Percentiles rank a stretch among this genome's conserved stretches.
These are phyloP conservation scores for Protomyces arabidopsidicola DNA, from an alignment of 1,139 yeast species.

Conservation along the genomic window DNA sequence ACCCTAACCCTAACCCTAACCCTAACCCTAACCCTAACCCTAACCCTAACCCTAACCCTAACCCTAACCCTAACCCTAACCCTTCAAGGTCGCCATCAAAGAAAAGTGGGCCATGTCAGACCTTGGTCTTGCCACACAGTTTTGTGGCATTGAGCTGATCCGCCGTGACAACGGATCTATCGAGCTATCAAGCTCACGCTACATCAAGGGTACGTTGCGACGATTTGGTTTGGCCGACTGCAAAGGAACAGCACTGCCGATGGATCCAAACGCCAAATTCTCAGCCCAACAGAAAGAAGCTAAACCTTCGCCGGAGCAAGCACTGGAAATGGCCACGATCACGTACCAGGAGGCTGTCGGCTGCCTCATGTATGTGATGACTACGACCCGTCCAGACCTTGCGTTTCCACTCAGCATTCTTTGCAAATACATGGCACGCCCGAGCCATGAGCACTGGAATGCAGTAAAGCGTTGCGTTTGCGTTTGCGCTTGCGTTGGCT, in stretches of 20 bases:
- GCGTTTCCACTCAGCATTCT: constrained; percentile 29
- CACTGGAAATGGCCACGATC: neutral
- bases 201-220: neutral
- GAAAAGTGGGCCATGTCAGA: neutral
- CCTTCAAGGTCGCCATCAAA: too few relatives aligned
- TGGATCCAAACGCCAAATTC: neutral
- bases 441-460: constrained; percentile 23
- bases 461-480: constrained; percentile 29
- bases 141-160: neutral
- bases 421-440: constrained; percentile 26
- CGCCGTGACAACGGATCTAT: too few relatives aligned
- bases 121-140: neutral
- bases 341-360: neutral
- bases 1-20: too few relatives aligned
- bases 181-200: neutral
- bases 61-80: too few relatives aligned
- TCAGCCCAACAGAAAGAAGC: neutral
- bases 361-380: neutral
- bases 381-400: constrained; percentile 31
- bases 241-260: neutral
- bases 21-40: too few relatives aligned
- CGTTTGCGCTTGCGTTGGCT: too few relatives aligned
- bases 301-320: neutral
- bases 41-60: too few relatives aligned
- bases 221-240: neutral